Conservation (phyloP, 257 asterid genomes). For the Orobanche coerulescens region DNA sequence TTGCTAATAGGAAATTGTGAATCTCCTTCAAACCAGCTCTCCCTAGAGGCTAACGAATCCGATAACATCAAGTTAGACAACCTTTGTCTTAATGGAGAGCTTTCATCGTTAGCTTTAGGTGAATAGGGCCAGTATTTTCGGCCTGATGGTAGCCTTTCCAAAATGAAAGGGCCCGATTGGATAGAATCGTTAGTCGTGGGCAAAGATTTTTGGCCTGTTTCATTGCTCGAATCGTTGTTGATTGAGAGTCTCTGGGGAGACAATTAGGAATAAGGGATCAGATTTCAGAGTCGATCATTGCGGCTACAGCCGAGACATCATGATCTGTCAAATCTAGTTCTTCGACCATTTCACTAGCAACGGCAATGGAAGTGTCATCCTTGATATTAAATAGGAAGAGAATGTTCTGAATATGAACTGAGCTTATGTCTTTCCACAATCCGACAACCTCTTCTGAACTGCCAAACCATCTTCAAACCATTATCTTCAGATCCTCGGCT, state of each 20-base stretch:
- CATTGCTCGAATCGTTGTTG: slow-evolving; percentile 24
- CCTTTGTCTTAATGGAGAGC: too few species aligned
- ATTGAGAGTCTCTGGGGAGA: slow-evolving; percentile 42
- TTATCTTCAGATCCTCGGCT: too few species aligned
- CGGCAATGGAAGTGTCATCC: slow-evolving; percentile 86
- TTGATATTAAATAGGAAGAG: slow-evolving; percentile 91
- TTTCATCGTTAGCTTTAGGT: too few species aligned
- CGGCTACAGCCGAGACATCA: slow-evolving; percentile 81
- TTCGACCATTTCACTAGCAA: slow-evolving; percentile 98
- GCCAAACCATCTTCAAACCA: too few species aligned
- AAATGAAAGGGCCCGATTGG: too few species aligned
- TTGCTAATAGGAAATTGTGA: slow-evolving; percentile 35
- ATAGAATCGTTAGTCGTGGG: slow-evolving; percentile 38
- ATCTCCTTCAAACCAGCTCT: slow-evolving; percentile 57
- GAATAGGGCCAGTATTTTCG: too few species aligned
- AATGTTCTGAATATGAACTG: slow-evolving; percentile 76
- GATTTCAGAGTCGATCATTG: slow-evolving; percentile 82
- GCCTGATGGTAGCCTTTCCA: too few species aligned
- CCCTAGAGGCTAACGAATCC: slow-evolving; percentile 44
- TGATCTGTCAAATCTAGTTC: slow-evolving; percentile 90
- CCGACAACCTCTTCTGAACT: too few species aligned
- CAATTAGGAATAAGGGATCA: slow-evolving; percentile 67
- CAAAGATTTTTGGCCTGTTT: slow-evolving; percentile 32
- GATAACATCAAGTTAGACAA: slow-evolving; percentile 34
- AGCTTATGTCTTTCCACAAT: too few species aligned